These are phyloP conservation scores for Tylopilus rubrobrunneus DNA, from an alignment of 768 basidiomycete genomes.

Conservation along the genomic window DNA sequence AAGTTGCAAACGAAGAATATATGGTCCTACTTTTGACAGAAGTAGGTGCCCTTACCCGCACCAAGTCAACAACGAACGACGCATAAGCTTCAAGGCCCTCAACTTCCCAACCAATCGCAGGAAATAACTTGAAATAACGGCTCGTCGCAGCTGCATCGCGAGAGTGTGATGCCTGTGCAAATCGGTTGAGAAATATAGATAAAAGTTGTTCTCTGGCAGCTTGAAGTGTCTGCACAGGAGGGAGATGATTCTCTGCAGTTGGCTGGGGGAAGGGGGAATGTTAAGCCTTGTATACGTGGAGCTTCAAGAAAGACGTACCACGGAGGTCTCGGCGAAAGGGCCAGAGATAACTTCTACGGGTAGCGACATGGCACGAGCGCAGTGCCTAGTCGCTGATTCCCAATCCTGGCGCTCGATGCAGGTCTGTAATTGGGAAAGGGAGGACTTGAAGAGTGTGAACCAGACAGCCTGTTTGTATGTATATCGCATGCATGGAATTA, in stretches of 20 bases:
- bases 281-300: background rate
- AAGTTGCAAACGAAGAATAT: constrained; percentile 4
- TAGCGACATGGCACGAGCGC: constrained; percentile 85
- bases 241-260: constrained; percentile 80
- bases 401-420: constrained; percentile 84
- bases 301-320: constrained; percentile 48
- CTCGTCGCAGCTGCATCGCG: constrained; percentile 85
- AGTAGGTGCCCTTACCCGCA: constrained; percentile 70
- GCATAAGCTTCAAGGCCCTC: constrained; percentile 93
- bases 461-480: constrained; percentile 21
- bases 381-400: constrained; percentile 92
- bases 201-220: constrained; percentile 72
- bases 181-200: constrained; percentile 71
- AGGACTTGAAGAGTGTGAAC: constrained; percentile 45
- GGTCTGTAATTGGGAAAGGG: constrained; percentile 51
- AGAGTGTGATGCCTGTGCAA: constrained; percentile 73
- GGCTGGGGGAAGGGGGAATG: constrained; percentile 51
- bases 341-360: constrained; percentile 76
- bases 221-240: constrained; percentile 80
- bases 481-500: constrained; percentile 24
- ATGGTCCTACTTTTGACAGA: constrained; percentile 70
- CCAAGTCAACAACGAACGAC: constrained; percentile 87
- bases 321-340: constrained; percentile 79
- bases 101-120: constrained; percentile 88
- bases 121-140: constrained; percentile 96